Base-by-base conservation (phyloP, 164 flowering plant species). In the Buxus sempervirens region DNA sequence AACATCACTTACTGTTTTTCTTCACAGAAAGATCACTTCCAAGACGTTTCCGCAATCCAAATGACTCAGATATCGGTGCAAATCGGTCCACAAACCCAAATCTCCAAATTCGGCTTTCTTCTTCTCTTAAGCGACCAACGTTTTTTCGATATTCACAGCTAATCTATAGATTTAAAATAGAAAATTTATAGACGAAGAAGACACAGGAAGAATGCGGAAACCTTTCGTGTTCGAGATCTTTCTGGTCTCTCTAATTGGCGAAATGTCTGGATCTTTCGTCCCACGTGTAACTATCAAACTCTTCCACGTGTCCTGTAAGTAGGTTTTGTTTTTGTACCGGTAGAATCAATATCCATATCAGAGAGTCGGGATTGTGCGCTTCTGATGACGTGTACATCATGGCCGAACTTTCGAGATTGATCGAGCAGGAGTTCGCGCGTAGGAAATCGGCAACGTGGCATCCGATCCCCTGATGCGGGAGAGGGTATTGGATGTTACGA, bases 41-140 rank as follows among this genome's bases (percentile, higher is more conserved):
- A 20, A 63, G 7, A 72, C 79, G 66, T 36, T 69, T 74, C 84
- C 80, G 38, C 81, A 69, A 63, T 82, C 88, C 88, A 67, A 72
- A 69, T 84, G 70, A 79, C 85, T 77, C 64, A 72, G 84, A 65
- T 68, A 28, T 70, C 84, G 42, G 75, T 22, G 16, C 73, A 19
- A 71, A 63, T 65, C 83, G 18, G 20, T 72, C 88, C 84, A 65
- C 84, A 24, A 70, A 58, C 82, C 82, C 67, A 20, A 58, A 73
- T 6, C 18, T 24, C 8, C 32, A 41, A 16, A 60, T 32, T 53
- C 5, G n/a, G 15, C n/a, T 22, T 25, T 63, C 28, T 61, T 62
- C 26, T 25, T 65, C 54, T 61, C 54, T 62, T 20, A 25, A 16
- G 63, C 49, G n/a, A 58, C 49, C 53, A 57, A 18, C 51, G 5